Conservation (phyloP, 192 early-diverging fungal species). For the Mortierella antarctica region DNA sequence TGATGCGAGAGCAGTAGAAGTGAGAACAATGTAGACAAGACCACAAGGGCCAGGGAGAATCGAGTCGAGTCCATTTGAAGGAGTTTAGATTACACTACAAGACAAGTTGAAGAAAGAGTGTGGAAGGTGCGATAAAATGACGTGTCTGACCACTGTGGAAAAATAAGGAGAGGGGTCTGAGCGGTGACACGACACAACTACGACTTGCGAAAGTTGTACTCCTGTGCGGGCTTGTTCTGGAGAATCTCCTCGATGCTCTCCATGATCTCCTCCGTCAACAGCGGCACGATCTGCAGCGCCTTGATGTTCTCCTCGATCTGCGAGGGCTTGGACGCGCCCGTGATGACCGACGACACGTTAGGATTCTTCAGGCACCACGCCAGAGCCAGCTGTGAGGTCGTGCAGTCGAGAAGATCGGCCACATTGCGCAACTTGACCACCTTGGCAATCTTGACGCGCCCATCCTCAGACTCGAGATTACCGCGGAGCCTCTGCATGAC, state of each 20-base stretch:
- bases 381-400: slow-evolving; percentile 32
- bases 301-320: slow-evolving; percentile 82
- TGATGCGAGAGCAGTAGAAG: not conserved
- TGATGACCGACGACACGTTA: slow-evolving; percentile 67
- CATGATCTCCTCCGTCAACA: slow-evolving; percentile 77
- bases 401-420: slow-evolving; percentile 40
- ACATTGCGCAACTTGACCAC: slow-evolving; percentile 52
- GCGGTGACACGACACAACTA: slow-evolving; percentile 6
- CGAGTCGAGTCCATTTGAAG: slow-evolving; percentile 6
- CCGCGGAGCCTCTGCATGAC: slow-evolving; percentile 69
- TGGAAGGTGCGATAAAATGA: no score
- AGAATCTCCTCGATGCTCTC: slow-evolving; percentile 75
- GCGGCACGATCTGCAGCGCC: slow-evolving; percentile 64
- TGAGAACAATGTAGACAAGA: slow-evolving; percentile 1
- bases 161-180: no score
- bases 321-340: slow-evolving; percentile 72
- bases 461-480: slow-evolving; percentile 68
- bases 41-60: not conserved
- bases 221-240: slow-evolving; percentile 71
- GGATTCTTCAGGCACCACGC: slow-evolving; percentile 72
- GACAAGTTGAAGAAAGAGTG: not conserved
- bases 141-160: no score
- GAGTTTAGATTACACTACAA: not conserved
- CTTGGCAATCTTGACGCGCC: slow-evolving; percentile 74
- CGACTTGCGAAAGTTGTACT: slow-evolving; percentile 65